Base-by-base conservation (phyloP, 345 rosid genomes). In the Theobroma cacao region DNA sequence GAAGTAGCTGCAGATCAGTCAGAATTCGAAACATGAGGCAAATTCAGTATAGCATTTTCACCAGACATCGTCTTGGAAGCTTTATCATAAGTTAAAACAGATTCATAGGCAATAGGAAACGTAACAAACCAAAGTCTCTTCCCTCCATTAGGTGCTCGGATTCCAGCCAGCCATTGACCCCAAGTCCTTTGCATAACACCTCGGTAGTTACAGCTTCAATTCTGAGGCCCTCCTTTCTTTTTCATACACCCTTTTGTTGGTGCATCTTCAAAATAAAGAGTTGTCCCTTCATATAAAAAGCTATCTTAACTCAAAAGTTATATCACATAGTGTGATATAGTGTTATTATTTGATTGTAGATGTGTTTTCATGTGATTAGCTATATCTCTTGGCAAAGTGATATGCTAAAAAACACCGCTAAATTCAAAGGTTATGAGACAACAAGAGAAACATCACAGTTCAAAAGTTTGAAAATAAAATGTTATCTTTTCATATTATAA, bases 131-230 rank as follows among this genome's bases (percentile, higher is more conserved):
- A 95, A 0, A 93, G 81, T 82, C 98, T 79, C 14, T 53, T 78
- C 62, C 93, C 93, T 10, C 85, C 43, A 26, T 86, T 85, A 0
- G 98, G 98, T 61, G 92, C 89, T 63, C 98, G 84, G 58, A 95
- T 95, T 84, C 92, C 98, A 1, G 98, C 91, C n/a, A 93, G 97
- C 97, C 98, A 94, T 80, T 91, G 91, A 0, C 98, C 98, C 98
- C 98, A 94, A 1, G 88, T 88, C 81, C 98, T 87, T 80, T 94
- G 98, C 80, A 98, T 87, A 43, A 93, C 98, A 3, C 98, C 98
- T 79, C 98, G 81, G 58, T 88, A 94, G 3, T 74, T 79, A 43
- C 88, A 90, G 22, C 17, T 8, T 12, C 82, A 72, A 41, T 94
- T 94, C 30, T 94, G 92, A 0, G 98, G 98, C 7, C 98, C 98